A percentile compares a stretch with the other conserved stretches of the same genome.
phyloP scores from a whole-genome alignment of 257 asterid genomes.

The Capsicum pubescens region DNA sequence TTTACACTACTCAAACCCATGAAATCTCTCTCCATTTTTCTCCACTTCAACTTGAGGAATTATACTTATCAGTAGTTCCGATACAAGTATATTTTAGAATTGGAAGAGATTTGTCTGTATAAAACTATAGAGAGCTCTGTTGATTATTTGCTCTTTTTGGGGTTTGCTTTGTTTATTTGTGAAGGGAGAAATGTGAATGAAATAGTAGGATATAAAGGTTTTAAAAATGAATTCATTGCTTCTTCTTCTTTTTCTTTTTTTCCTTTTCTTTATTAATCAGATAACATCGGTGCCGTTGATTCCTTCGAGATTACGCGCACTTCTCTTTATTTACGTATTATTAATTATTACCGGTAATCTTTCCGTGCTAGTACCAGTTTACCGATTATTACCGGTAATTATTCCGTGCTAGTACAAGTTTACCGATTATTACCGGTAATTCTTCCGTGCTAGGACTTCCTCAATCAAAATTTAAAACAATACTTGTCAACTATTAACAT shows the following conservation, averaged over 20 bases:
- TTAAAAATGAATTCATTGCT: conserved; percentile 11
- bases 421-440: too few species aligned
- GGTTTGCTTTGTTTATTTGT: neutral
- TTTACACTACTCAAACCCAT: conserved; percentile 71
- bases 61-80: neutral
- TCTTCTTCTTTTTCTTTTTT: neutral
- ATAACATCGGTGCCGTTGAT: neutral
- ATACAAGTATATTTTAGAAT: neutral
- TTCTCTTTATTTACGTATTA: too few species aligned
- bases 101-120: neutral
- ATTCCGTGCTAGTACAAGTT: too few species aligned
- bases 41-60: neutral
- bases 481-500: too few species aligned
- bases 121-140: neutral
- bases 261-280: neutral
- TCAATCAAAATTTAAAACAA: too few species aligned
- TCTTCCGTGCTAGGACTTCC: too few species aligned
- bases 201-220: neutral
- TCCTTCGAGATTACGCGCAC: neutral
- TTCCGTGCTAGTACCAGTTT: too few species aligned
- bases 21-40: conserved; percentile 73
- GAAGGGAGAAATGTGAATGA: conserved; percentile 10
- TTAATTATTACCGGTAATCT: too few species aligned
- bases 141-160: neutral
- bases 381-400: too few species aligned